A percentile compares a stretch with the other conserved stretches of the same genome.
Evolutionary conservation across 495 filamentous ascomycete genomes (phyloP).

Genomic region (Bombardia bombarda): DNA sequence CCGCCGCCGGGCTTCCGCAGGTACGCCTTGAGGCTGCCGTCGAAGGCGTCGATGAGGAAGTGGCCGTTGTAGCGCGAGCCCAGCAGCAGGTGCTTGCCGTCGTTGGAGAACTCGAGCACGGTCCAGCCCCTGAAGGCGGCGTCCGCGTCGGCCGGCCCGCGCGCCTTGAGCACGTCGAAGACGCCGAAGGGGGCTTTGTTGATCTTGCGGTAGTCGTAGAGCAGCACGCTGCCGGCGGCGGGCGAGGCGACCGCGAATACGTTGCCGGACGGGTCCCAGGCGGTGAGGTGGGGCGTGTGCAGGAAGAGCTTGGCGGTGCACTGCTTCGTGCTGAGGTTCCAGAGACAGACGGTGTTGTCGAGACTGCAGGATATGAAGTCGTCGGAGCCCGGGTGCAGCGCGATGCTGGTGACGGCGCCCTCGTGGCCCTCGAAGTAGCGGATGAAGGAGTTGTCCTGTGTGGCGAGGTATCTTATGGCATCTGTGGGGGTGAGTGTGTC

Average conservation of each 20-base stretch:
- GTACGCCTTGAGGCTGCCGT: constrained; percentile 64
- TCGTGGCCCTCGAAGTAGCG: constrained; percentile 92
- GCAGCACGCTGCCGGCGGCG: constrained; percentile 63
- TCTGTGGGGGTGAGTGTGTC: constrained; percentile 43
- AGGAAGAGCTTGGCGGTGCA: constrained; percentile 70
- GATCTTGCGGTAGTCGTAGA: constrained; percentile 91
- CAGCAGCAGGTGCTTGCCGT: constrained; percentile 78
- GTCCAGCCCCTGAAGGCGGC: constrained; percentile 60
- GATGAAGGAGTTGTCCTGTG: constrained; percentile 90
- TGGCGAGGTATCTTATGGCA: constrained; percentile 81
- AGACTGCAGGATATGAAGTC: constrained; percentile 83
- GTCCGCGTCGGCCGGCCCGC: constrained; percentile 23
- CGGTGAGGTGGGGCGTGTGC: constrained; percentile 66
- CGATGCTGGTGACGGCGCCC: constrained; percentile 69
- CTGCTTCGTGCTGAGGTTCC: constrained; percentile 70
- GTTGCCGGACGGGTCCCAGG: constrained; percentile 80
- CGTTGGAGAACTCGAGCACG: constrained; percentile 86
- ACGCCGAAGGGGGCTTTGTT: constrained; percentile 81
- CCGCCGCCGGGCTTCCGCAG: constrained; percentile 36
- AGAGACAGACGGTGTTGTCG: constrained; percentile 82
- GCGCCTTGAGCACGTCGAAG: constrained; percentile 61
- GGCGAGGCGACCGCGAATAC: constrained; percentile 88
- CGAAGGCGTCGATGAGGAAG: constrained; percentile 84
- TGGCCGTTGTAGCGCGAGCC: constrained; percentile 75
- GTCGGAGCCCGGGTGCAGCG: constrained; percentile 67